Conservation (phyloP, 1,139 yeast genomes). For the Ashbya aceris region DNA sequence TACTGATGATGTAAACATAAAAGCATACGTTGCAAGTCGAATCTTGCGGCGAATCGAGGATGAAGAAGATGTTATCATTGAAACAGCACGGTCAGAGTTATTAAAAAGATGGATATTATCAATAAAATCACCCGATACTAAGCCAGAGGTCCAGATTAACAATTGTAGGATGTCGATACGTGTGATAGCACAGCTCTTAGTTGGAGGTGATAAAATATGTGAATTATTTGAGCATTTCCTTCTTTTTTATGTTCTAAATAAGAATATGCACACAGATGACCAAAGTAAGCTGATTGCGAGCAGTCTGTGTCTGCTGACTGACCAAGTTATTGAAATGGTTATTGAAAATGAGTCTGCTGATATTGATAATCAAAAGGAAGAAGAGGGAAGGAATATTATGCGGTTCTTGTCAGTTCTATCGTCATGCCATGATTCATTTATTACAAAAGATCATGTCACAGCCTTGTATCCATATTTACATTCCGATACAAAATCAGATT, state of each 20-base stretch:
- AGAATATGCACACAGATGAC: constrained; percentile 20
- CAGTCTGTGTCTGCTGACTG: constrained; percentile 21
- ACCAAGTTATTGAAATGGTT: constrained; percentile 23
- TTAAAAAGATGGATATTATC: constrained; percentile 39
- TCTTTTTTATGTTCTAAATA: constrained; percentile 33
- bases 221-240: constrained; percentile 39
- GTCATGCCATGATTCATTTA: constrained; percentile 40
- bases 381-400: constrained; percentile 24
- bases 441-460: constrained; percentile 56
- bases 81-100: constrained; percentile 36
- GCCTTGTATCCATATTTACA: constrained; percentile 49
- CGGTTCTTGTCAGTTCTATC: constrained; percentile 47
- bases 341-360: constrained; percentile 27
- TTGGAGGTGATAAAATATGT: constrained; percentile 32
- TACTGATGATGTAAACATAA: constrained; percentile 29
- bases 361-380: constrained; percentile 26
- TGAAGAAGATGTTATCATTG: constrained; percentile 53
- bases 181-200: constrained; percentile 35
- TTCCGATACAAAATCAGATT: constrained; percentile 36
- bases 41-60: constrained; percentile 53
- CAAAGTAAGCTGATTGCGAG: constrained; percentile 16
- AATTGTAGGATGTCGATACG: constrained; percentile 19
- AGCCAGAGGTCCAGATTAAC: constrained; percentile 14
- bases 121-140: constrained; percentile 11
- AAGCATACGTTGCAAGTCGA: constrained; percentile 39